Evolutionary conservation across 1,284 basidiomycete species (phyloP).

Genomic region (Boletellus deceptivus): DNA sequence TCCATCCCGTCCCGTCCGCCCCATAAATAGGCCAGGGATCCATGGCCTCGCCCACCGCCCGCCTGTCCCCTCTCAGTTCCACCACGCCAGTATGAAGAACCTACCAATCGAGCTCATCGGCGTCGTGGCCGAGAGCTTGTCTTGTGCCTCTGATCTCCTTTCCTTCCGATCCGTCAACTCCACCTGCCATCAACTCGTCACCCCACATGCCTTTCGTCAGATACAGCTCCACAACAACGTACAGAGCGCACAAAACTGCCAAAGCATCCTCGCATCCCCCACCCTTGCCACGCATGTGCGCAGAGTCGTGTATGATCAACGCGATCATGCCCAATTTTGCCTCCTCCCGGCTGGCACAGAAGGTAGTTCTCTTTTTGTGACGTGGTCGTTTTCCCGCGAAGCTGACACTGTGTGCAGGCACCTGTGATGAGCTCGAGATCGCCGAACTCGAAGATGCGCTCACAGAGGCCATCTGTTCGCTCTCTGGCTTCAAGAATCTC

Average conservation of each 20-base stretch:
- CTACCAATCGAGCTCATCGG: conserved; percentile 30
- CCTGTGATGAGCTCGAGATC: conserved; percentile 30
- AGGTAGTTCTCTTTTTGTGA: conserved; percentile 5
- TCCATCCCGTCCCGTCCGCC: neutral
- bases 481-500: conserved; percentile 23
- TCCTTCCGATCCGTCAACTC: conserved; percentile 30
- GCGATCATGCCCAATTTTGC: conserved; percentile 23
- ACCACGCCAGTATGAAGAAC: conserved; percentile 19
- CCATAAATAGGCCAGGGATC: conserved; percentile 16
- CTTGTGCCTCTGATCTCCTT: conserved; percentile 27
- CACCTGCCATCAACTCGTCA: conserved; percentile 23
- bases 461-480: conserved; percentile 27
- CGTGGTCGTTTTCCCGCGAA: neutral
- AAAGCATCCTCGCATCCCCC: conserved; percentile 21
- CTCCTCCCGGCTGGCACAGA: conserved; percentile 16
- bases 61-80: neutral
- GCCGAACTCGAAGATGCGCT: conserved; percentile 33
- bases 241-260: conserved; percentile 27
- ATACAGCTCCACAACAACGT: conserved; percentile 26
- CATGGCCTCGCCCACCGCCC: neutral
- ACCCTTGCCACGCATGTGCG: conserved; percentile 25
- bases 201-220: conserved; percentile 22
- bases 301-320: conserved; percentile 30
- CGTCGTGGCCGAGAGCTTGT: conserved; percentile 22
- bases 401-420: conserved; percentile 11